These are phyloP conservation scores for Eucalyptus polyanthemos DNA, from an alignment of 345 rosid species.

Conservation along the genomic window DNA sequence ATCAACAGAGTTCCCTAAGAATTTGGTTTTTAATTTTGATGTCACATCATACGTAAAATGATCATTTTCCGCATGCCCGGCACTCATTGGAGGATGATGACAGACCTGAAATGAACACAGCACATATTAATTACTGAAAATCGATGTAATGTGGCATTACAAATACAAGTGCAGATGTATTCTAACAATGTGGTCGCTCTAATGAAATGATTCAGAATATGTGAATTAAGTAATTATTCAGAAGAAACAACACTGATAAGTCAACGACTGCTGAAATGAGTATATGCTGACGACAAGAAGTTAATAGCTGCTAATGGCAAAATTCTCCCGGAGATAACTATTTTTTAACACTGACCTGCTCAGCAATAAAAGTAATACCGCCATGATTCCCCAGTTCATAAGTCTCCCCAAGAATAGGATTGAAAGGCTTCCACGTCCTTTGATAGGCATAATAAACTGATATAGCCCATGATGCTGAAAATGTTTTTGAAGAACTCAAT, in stretches of 20 bases:
- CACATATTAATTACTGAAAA: background rate
- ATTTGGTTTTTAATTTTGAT: conserved; percentile 83
- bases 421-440: conserved; percentile 94
- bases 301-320: background rate
- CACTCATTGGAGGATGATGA: conserved; percentile 97
- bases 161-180: background rate
- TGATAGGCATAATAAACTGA: conserved; percentile 79
- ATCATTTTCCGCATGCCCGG: conserved; percentile 87
- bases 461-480: conserved; percentile 80
- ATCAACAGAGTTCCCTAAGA: conserved; percentile 61
- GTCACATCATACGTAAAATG: conserved; percentile 75
- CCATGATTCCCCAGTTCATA: conserved; percentile 79
- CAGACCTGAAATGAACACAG: conserved; percentile 43
- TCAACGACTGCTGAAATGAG: background rate
- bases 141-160: background rate
- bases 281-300: background rate
- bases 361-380: conserved; percentile 65
- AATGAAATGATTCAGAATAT: background rate
- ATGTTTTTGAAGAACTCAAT: background rate
- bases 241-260: background rate
- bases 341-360: conserved; percentile 46
- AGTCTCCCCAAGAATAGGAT: conserved; percentile 97
- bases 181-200: background rate
- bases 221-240: background rate
- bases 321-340: background rate